These are phyloP conservation scores for Fusarium mexicanum DNA, from an alignment of 2,329 filamentous ascomycete genomes.

Conservation along the genomic window DNA sequence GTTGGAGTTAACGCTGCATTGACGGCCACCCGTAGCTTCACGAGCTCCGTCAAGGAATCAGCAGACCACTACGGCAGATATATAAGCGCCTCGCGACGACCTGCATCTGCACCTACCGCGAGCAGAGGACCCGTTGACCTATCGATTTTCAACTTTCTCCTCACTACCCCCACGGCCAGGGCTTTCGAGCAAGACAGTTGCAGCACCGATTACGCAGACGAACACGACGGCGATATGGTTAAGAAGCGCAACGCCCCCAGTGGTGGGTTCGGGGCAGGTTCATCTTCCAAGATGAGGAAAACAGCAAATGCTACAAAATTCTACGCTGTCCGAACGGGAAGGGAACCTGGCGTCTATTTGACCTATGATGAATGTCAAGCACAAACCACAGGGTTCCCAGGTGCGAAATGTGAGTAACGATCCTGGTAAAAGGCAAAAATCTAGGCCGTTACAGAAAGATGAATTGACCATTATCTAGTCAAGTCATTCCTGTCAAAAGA, in stretches of 20 bases:
- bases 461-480: constrained; percentile 59
- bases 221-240: constrained; percentile 39
- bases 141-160: constrained; percentile 40
- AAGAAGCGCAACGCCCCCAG: constrained; percentile 45
- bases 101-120: constrained; percentile 27
- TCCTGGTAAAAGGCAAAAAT: not conserved
- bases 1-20: constrained; percentile 12
- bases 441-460: not conserved
- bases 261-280: constrained; percentile 20
- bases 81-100: constrained; percentile 17
- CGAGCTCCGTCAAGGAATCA: constrained; percentile 16
- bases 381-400: constrained; percentile 69
- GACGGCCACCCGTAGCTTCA: constrained; percentile 25
- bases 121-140: constrained; percentile 27
- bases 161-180: constrained; percentile 10
- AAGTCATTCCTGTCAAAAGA: constrained; percentile 79
- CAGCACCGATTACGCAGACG: constrained; percentile 7
- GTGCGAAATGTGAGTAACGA: constrained; percentile 71
- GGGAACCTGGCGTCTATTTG: constrained; percentile 68
- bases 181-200: constrained; percentile 2
- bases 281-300: constrained; percentile 59
- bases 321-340: constrained; percentile 70
- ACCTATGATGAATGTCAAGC: constrained; percentile 69
- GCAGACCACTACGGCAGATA: not conserved
- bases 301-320: constrained; percentile 62